Percentiles rank a stretch among this genome's conserved stretches.
Conservation (phyloP, 2,329 filamentous ascomycete genomes). For the Monilinia fructicola region DNA sequence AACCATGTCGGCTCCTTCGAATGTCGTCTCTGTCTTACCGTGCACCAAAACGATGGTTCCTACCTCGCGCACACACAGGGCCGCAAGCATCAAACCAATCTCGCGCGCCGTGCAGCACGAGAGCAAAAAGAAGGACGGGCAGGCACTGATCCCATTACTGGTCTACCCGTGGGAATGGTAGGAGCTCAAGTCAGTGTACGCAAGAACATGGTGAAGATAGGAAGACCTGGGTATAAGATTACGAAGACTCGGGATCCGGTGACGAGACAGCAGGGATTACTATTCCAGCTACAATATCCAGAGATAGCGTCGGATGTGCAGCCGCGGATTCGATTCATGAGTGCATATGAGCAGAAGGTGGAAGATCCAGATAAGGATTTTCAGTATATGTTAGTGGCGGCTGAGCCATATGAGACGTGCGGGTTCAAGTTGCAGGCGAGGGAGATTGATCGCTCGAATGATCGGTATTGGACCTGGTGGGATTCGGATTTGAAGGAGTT, state of each 20-base stretch:
- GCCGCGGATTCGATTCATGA: constrained; percentile 94
- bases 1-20: constrained; percentile 99
- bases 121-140: constrained; percentile 85
- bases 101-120: constrained; percentile 90
- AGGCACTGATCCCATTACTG: constrained; percentile 64
- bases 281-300: constrained; percentile 97
- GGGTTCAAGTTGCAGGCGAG: constrained; percentile 92
- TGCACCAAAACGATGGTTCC: constrained; percentile 98
- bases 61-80: constrained; percentile 98
- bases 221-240: constrained; percentile 94
- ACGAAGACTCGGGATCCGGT: constrained; percentile 91
- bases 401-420: constrained; percentile 97
- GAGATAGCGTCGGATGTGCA: constrained; percentile 75
- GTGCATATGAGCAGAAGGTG: constrained; percentile 91
- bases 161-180: constrained; percentile 71
- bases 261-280: constrained; percentile 80
- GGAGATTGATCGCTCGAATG: constrained; percentile 87
- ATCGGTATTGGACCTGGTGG: constrained; percentile 90
- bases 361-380: constrained; percentile 93
- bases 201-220: constrained; percentile 90
- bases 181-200: constrained; percentile 63
- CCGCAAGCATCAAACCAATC: constrained; percentile 97
- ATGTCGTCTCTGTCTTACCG: constrained; percentile 92
- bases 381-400: constrained; percentile 92
- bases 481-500: constrained; percentile 96